Evolutionary conservation across 73 alveolate genomes (phyloP), one percentile per base, ranked within the genome.

Genomic region (Paramecium primaurelia): DNA sequence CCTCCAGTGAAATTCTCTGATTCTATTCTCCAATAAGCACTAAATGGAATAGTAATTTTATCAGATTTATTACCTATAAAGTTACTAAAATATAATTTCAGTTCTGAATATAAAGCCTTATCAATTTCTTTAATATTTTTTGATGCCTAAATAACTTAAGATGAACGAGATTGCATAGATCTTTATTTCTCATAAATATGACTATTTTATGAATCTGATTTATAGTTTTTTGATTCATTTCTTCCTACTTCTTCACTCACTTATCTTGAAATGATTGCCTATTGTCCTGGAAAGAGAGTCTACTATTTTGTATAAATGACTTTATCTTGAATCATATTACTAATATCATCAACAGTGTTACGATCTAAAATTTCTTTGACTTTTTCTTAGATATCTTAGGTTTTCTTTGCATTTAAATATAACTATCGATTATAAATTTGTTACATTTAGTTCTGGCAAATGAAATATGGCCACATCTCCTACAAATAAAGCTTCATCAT

Each of bases 11-110:
- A 42, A 47, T 80, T 47, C 16, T 80, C 91, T 22, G 71, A 80
- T 80, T 80, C 91, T 44, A 80, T 80, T 80, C 91, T 80, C 91
- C 91, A 80, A 80, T 80, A 80, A 16, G 91, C 91, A 49, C 91
- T 80, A 80, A 32, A 80, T 3, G 71, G 75, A 14, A 80, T 44
- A 26, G 37, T 36, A 14, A 42, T 34, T 36, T 75, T 75, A 30
- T 75, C 88, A 16, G 58, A 30, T 38, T 75, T 75, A n/a, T 16
- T 34, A 32, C 47, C 45, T 45, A 12, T 80, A 30, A 37, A 73
- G 10, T 80, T 64, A 47, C 58, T 44, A 80, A 80, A 80, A 32
- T 20, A 26, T 42, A 80, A 42, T 6, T 80, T 80, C 1, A 20
- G 22, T 26, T 80, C 91, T 40, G 47, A 25, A 80, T 25, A 20